Conservation (phyloP, 2,329 filamentous ascomycete genomes). For the Byssochlamys sp. region DNA sequence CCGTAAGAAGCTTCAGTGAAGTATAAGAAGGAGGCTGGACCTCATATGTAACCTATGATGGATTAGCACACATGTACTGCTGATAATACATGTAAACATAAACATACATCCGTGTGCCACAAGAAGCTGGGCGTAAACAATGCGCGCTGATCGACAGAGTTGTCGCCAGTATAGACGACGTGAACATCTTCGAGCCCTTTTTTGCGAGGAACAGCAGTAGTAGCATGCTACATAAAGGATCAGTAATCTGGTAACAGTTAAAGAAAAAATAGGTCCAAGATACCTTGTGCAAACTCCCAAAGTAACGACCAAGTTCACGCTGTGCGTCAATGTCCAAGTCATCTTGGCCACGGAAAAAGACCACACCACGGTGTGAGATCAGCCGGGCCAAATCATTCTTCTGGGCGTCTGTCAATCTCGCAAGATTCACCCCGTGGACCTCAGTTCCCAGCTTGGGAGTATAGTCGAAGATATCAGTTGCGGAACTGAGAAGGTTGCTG, state of each 20-base stretch:
- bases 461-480: constrained; percentile 49
- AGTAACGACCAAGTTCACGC: constrained; percentile 43
- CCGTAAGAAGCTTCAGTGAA: constrained; percentile 44
- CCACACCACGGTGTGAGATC: constrained; percentile 47
- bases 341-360: constrained; percentile 49
- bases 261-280: not conserved
- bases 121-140: constrained; percentile 47
- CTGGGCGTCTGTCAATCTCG: constrained; percentile 41
- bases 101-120: constrained; percentile 45
- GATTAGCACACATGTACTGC: not conserved
- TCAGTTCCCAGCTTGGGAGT: constrained; percentile 49
- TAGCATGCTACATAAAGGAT: constrained; percentile 35
- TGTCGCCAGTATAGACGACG: constrained; percentile 47
- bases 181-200: constrained; percentile 48
- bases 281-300: constrained; percentile 44
- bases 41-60: constrained; percentile 47
- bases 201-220: constrained; percentile 42
- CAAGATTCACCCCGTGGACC: constrained; percentile 42
- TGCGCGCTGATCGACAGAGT: constrained; percentile 44
- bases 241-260: constrained; percentile 4
- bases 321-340: constrained; percentile 47
- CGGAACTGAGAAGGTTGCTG: constrained; percentile 42
- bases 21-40: constrained; percentile 50
- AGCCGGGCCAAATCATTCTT: constrained; percentile 47
- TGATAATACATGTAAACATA: not conserved